These are phyloP conservation scores for Tolypocladium guangdongense DNA, from an alignment of 2,329 filamentous ascomycete species.

Conservation along the genomic window DNA sequence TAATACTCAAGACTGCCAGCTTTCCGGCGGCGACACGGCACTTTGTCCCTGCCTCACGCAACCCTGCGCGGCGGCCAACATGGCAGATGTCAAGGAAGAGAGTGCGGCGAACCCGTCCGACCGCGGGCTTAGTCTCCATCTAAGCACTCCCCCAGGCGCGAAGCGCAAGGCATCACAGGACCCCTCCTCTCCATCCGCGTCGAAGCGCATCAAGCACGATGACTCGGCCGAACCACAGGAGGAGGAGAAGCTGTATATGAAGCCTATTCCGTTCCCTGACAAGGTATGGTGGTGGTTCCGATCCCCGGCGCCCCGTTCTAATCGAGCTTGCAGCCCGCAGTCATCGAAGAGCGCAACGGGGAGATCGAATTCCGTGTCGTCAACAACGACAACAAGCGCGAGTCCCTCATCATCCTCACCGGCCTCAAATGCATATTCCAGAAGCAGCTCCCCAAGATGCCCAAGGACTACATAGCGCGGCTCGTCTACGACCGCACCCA, in stretches of 20 bases:
- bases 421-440: conserved; percentile 97
- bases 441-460: conserved; percentile 98
- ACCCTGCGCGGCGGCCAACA: conserved; percentile 4
- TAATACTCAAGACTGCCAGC: too few species aligned
- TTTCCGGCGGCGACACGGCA: not conserved
- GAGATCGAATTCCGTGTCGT: conserved; percentile 97
- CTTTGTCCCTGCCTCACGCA: not conserved
- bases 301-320: not conserved
- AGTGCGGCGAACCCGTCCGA: conserved; percentile 15
- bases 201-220: conserved; percentile 53
- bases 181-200: conserved; percentile 46
- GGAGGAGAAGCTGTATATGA: conserved; percentile 39
- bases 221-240: conserved; percentile 13
- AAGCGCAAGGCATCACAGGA: conserved; percentile 69
- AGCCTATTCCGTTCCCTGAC: conserved; percentile 76
- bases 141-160: conserved; percentile 24
- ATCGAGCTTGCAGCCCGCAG: conserved; percentile 52
- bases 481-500: conserved; percentile 96
- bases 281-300: conserved; percentile 45
- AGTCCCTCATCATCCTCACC: conserved; percentile 88
- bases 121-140: not conserved
- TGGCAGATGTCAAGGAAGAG: conserved; percentile 26
- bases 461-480: conserved; percentile 95
- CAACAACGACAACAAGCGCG: conserved; percentile 84
- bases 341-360: conserved; percentile 84